phyloP scores from a whole-genome alignment of 768 basidiomycete species.

The Kwoniella dendrophila region DNA sequence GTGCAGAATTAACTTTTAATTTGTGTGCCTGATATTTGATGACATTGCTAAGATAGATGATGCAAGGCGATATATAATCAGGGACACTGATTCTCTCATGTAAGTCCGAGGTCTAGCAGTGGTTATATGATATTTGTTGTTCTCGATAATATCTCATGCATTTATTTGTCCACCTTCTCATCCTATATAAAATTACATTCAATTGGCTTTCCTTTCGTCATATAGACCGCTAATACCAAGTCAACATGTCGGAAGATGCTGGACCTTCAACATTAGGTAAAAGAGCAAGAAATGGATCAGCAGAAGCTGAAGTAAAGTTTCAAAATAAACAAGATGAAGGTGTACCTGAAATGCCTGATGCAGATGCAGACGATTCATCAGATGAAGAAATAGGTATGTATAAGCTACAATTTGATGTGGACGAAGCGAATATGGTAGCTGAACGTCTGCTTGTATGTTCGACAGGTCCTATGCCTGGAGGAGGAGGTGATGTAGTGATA shows the following conservation, averaged over 20 bases:
- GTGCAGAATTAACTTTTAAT: too few relatives aligned
- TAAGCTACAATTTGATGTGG: not conserved
- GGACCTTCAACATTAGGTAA: slow-evolving; percentile 17
- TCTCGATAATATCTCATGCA: not conserved
- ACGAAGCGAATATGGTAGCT: not conserved
- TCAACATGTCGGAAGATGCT: slow-evolving; percentile 22
- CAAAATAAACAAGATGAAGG: slow-evolving; percentile 6
- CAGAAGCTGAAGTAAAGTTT: not conserved
- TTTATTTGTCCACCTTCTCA: not conserved
- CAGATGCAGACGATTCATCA: slow-evolving; percentile 45
- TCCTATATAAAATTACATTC: not conserved
- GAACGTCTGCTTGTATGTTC: not conserved
- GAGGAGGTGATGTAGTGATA: slow-evolving; percentile 25
- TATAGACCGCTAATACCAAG: not conserved
- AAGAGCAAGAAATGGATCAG: slow-evolving; percentile 12
- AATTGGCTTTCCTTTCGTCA: not conserved
- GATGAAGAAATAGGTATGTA: slow-evolving; percentile 47
- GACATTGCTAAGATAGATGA: too few relatives aligned
- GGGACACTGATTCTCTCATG: too few relatives aligned
- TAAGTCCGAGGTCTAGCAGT: too few relatives aligned
- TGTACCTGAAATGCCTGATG: slow-evolving; percentile 49
- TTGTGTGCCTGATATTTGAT: too few relatives aligned
- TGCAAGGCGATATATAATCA: too few relatives aligned
- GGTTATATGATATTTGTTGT: too few relatives aligned
- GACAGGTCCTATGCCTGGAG: slow-evolving; percentile 47